Percentiles rank a stretch among this genome's conserved stretches.
These are phyloP conservation scores for Mycosphaerella sp. DNA, from an alignment of 2,329 filamentous ascomycete genomes.

Conservation along the genomic window DNA sequence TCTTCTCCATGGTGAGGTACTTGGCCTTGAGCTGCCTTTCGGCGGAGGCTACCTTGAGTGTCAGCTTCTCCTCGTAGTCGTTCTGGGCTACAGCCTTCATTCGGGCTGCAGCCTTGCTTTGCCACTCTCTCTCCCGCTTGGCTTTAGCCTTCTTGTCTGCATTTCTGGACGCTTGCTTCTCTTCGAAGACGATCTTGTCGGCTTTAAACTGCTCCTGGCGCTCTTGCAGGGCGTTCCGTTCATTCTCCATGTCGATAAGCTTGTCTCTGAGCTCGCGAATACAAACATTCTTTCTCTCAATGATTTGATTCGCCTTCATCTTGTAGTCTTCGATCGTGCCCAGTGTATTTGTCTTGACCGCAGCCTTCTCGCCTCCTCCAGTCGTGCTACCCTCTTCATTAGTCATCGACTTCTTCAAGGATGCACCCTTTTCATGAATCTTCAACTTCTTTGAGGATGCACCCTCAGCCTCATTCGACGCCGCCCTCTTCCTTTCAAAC, in stretches of 20 bases:
- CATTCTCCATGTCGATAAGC: not conserved
- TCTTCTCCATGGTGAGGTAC: slow-evolving; percentile 5
- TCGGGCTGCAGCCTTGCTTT: not conserved
- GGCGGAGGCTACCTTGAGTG: not conserved
- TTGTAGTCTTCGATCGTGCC: not conserved
- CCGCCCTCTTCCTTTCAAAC: slow-evolving; percentile 4
- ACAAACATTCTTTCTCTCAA: not conserved
- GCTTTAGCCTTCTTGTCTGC: slow-evolving; percentile 5
- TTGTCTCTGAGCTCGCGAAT: slow-evolving; percentile 2
- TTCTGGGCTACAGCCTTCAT: slow-evolving; percentile 7
- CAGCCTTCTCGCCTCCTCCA: not conserved
- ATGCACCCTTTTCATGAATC: not conserved
- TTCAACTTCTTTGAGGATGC: slow-evolving; percentile 3
- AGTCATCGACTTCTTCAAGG: slow-evolving; percentile 1
- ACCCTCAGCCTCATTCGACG: not conserved
- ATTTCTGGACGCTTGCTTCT: not conserved
- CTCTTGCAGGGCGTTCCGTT: not conserved
- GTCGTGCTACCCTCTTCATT: not conserved
- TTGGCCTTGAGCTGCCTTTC: slow-evolving; percentile 10
- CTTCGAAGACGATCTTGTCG: not conserved
- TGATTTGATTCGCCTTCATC: slow-evolving; percentile 1
- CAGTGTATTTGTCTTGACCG: not conserved
- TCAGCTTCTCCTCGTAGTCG: slow-evolving; percentile 5
- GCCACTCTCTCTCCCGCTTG: not conserved
- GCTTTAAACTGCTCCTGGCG: not conserved